Base-by-base conservation (phyloP, 176 grass and related monocot species). In the Stipa capillata region DNA sequence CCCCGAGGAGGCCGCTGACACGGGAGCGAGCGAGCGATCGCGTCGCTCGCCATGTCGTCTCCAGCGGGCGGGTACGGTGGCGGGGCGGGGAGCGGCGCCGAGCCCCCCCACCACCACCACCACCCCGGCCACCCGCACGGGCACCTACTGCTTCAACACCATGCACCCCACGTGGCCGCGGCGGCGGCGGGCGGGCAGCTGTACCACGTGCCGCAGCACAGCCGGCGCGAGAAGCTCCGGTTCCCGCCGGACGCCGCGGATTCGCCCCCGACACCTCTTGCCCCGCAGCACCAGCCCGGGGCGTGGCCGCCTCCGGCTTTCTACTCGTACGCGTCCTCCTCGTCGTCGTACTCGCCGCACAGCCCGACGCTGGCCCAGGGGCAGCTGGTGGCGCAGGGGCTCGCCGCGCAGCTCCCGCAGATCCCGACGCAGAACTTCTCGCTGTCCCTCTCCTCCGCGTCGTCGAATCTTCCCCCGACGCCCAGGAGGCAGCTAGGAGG, bases 151-250 rank as follows among this genome's bases (percentile, higher is more conserved):
- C 79, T 89, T n/a, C 95, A 91, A 34, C 85, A 83, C 45, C 91
- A 92, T 78, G 79, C 80, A 48, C 86, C 84, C 48, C 86, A 89
- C 77, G 37, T 71, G 52, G 61, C 81, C 4, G 48, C 57, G 0
- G 68, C 21, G 37, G 77, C 62, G 15, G 59, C 51, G 67, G 55
- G 6, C 23, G 86, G 40, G 44, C 89, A 95, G 84, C 77, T 91
- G 15, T 99, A 90, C 85, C 92, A 99, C 85, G 90, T 99, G 45
- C 90, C 97, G 41, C 90, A 96, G 65, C 97, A 93, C 88, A 96
- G 97, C 81, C 88, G 97, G 1, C 85, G 97, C 45, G 97, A 96
- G 97, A 96, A 99, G 87, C 97, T 99, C 12, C 92, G 97, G 4
- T 99, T 89, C 79, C 90, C 82, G 7, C 75, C 76, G 5, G 97